phyloP scores from a whole-genome alignment of 306 rosid genomes.

The Purshia tridentata region DNA sequence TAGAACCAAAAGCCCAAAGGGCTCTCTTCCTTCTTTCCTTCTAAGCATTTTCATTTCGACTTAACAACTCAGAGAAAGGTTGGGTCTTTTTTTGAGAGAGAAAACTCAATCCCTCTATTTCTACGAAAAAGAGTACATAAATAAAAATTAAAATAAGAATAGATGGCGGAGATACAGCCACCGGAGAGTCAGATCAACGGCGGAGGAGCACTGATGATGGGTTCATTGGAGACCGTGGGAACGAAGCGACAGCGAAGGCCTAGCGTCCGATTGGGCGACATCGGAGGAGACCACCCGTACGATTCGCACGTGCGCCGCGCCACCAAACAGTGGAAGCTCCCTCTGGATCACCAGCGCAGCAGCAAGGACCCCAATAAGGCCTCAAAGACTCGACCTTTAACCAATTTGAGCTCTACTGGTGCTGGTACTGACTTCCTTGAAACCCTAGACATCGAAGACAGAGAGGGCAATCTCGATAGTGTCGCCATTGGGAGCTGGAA shows the following conservation, averaged over 20 bases:
- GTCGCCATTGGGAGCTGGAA: slow-evolving; percentile 91
- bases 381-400: slow-evolving; percentile 82
- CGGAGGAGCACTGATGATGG: slow-evolving; percentile 38
- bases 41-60: not conserved
- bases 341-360: slow-evolving; percentile 41
- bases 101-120: not conserved
- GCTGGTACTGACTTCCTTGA: slow-evolving; percentile 45
- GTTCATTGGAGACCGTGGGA: slow-evolving; percentile 57
- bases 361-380: slow-evolving; percentile 49
- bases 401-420: slow-evolving; percentile 51
- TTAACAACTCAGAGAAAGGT: not conserved
- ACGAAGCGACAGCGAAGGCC: slow-evolving; percentile 89
- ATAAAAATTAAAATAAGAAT: not conserved
- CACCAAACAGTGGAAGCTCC: slow-evolving; percentile 63
- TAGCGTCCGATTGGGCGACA: slow-evolving; percentile 89
- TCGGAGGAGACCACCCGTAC: slow-evolving; percentile 86
- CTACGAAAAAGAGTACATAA: not conserved
- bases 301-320: slow-evolving; percentile 69
- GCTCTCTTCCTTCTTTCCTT: not conserved
- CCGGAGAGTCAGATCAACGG: slow-evolving; percentile 60
- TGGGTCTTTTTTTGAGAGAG: not conserved
- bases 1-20: slow-evolving; percentile 5
- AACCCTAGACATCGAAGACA: slow-evolving; percentile 59
- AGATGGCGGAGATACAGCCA: slow-evolving; percentile 75
- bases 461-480: slow-evolving; percentile 64